Conservation (phyloP, 1,284 basidiomycete genomes). For the Xerocomus nothofagi region DNA sequence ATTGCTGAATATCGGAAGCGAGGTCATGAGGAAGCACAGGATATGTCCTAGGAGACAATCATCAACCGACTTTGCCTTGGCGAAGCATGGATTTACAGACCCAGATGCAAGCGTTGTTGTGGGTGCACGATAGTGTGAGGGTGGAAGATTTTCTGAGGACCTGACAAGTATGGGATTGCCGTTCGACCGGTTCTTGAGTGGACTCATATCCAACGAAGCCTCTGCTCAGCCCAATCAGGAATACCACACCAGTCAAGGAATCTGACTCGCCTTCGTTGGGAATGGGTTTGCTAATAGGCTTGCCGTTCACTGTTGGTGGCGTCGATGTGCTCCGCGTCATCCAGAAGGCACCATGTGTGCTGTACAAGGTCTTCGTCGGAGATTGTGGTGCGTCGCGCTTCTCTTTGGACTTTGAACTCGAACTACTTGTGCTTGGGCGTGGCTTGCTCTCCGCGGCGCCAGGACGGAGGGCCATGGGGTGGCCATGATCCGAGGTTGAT, state of each 20-base stretch:
- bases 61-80: constrained; percentile 5
- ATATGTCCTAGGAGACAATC: constrained; percentile 25
- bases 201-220: constrained; percentile 71
- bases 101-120: constrained; percentile 59
- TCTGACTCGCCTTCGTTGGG: constrained; percentile 54
- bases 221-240: constrained; percentile 40
- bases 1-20: constrained; percentile 79
- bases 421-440: constrained; percentile 35
- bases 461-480: constrained; percentile 17
- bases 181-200: constrained; percentile 60
- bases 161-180: constrained; percentile 71
- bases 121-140: constrained; percentile 29
- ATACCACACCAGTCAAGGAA: constrained; percentile 19
- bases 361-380: constrained; percentile 38
- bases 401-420: constrained; percentile 30
- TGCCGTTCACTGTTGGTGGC: constrained; percentile 52
- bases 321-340: constrained; percentile 38
- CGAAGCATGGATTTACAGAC: constrained; percentile 40
- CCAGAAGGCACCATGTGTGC: constrained; percentile 40
- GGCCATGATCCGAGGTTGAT: constrained; percentile 36
- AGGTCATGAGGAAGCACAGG: constrained; percentile 73
- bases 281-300: constrained; percentile 63
- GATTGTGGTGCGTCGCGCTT: constrained; percentile 41
- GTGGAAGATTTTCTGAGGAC: constrained; percentile 31
- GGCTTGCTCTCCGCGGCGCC: constrained; percentile 28